Base-by-base conservation (phyloP, 2,329 filamentous ascomycete genomes). In the Penicillium sp. region DNA sequence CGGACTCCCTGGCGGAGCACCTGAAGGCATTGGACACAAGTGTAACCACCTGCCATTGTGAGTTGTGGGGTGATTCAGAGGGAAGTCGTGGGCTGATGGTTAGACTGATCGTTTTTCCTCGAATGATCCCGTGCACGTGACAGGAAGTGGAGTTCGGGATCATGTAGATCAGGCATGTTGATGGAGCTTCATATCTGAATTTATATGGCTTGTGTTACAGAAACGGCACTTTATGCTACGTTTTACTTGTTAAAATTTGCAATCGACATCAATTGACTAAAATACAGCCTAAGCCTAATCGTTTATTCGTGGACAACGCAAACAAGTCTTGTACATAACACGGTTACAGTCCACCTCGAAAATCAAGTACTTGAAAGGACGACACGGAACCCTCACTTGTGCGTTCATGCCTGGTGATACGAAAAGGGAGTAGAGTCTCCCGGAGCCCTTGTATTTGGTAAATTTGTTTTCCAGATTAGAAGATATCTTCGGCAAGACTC, bases 401-500 rank as follows among this genome's bases (percentile, higher is more conserved):
- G 5, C 22, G 29, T 10, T n/a, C 33, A 39, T 21, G 33, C n/a
- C 26, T 5, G 22, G 29, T 27, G 47, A 54, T 29, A 21, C 13
- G n/a, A 11, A 43, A 19, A 33, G 16, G 13, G 13, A 33, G 10
- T 11, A 33, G 31, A 33, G 5, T 5, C 5, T 14, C 13, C 31
- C 19, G 2, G n/a, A 11, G 3, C 39, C 39, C 39, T 19, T 14
- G 3, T 2, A 41, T 0, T 11, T 5, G 3, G 8, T 19, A 39
- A 7, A 39, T 41, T 22, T 22, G n/a, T 6, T 44, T 29, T 45
- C 24, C 3, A 45, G 33, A 52, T 67, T 64, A 86, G 70, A 88
- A 96, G 56, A 96, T 88, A 65, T 90, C 87, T 77, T 96, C 91
- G 72, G 73, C 92, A 69, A 24, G 85, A 83, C 60, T 85, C 84